Base-by-base conservation (phyloP, 208 protist genomes). In the Kentomonas sorsogonicus region DNA sequence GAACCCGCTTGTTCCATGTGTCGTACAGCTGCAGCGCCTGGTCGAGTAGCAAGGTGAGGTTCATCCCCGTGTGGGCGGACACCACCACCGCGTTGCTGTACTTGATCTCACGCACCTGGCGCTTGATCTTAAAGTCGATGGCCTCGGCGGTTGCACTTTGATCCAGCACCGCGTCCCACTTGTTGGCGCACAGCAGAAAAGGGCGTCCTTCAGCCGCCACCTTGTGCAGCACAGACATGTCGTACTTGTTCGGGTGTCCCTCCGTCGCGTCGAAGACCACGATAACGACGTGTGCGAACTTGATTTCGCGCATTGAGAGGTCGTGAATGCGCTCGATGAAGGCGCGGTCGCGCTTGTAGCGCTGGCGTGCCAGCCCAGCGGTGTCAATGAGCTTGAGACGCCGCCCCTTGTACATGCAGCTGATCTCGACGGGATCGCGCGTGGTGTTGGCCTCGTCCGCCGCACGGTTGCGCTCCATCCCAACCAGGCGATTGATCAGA, bases 81-180 rank as follows among this genome's bases (percentile, higher is more conserved):
- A 90, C 83, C 2, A 92, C 90, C 4, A 96, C 90, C 7, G 87
- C 86, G 53, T 87, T 94, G 61, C 73, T 83, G 62, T 94, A 94
- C 73, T 93, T 93, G 25, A 93, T 76, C 70, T 96, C 90, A 27
- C 76, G 79, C 16, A 96, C 78, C 41, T 96, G 90, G 3, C 85
- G 76, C 65, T 94, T 93, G 40, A 97, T 93, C 61, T 95, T 94
- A 54, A 93, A 92, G 71, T 97, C 92, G 64, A 95, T 95, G 3
- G 86, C 83, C 66, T 95, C 82, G 13, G 91, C 91, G 10, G 88
- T 93, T 11, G 86, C 86, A 44, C 72, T 83, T 46, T 87, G 84
- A 59, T 97, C 83, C 36, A 91, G 68, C 26, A 97, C 89, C 0
- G 85, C 75, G 66, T 97, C 92, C 89, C 92, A 97, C 63, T 97